Conservation (phyloP, 2,329 filamentous ascomycete genomes). For the Colletotrichum acutatum region DNA sequence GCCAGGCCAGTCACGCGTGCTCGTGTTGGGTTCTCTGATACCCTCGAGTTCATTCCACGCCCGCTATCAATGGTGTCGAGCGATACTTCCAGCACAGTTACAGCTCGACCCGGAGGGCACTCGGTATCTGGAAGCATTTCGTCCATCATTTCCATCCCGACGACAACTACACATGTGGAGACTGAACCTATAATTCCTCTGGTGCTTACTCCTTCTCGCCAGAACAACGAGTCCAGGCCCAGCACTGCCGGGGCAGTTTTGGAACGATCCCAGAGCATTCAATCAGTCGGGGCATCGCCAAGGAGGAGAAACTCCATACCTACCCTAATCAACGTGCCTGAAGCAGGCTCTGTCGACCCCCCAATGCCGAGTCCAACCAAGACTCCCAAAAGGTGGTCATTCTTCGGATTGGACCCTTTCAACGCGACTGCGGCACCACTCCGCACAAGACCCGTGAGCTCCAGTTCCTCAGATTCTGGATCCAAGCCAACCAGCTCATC, state of each 20-base stretch:
- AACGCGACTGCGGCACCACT: constrained; percentile 56
- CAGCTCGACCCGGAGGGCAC: constrained; percentile 72
- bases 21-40: constrained; percentile 86
- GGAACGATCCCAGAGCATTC: constrained; percentile 58
- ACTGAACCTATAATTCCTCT: constrained; percentile 39
- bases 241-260: constrained; percentile 79
- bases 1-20: constrained; percentile 60
- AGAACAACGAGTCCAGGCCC: constrained; percentile 65
- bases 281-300: constrained; percentile 49
- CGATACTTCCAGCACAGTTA: constrained; percentile 82
- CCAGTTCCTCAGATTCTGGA: constrained; percentile 55
- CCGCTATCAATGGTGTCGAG: constrained; percentile 87
- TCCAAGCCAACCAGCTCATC: constrained; percentile 38
- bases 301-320: constrained; percentile 71
- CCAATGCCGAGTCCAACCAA: constrained; percentile 61
- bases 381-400: constrained; percentile 69
- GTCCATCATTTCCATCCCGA: constrained; percentile 74
- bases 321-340: constrained; percentile 56
- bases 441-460: constrained; percentile 58
- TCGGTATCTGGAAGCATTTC: constrained; percentile 84
- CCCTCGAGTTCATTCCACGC: constrained; percentile 83
- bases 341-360: constrained; percentile 45
- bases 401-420: constrained; percentile 70
- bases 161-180: constrained; percentile 45
- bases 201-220: constrained; percentile 53